Evolutionary conservation across 2,329 filamentous ascomycete species (phyloP).

Genomic region (Aspergillus thermomutatus): DNA sequence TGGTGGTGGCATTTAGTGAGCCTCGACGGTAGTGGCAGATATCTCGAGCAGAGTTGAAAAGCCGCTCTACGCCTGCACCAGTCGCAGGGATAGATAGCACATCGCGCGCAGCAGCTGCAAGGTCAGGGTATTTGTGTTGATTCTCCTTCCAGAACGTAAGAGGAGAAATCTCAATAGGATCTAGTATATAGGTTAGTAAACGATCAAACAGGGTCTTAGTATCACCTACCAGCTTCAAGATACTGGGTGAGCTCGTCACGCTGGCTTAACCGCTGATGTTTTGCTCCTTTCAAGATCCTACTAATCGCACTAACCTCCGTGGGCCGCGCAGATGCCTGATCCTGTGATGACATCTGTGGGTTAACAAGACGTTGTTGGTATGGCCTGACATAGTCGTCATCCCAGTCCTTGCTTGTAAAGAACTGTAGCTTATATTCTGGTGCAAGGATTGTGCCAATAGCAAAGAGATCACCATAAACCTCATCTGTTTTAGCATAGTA

Average conservation of each 20-base stretch:
- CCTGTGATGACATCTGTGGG: too few relatives aligned
- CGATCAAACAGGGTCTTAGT: too few relatives aligned
- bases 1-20: conserved; percentile 1
- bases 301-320: too few relatives aligned
- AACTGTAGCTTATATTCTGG: conserved; percentile 14
- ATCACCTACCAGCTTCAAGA: neutral
- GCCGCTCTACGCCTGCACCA: conserved; percentile 1
- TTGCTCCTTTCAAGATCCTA: too few relatives aligned
- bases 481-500: conserved; percentile 12
- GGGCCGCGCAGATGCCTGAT: too few relatives aligned
- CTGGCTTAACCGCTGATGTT: too few relatives aligned
- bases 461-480: conserved; percentile 10
- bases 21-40: conserved; percentile 5
- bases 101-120: too few relatives aligned
- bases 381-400: conserved; percentile 3
- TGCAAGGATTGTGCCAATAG: conserved; percentile 13
- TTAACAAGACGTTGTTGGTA: neutral
- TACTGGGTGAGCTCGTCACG: too few relatives aligned
- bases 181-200: neutral
- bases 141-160: neutral
- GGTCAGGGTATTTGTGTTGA: neutral
- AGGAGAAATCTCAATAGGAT: neutral
- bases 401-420: conserved; percentile 14
- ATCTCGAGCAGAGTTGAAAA: conserved; percentile 4
- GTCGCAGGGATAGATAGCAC: too few relatives aligned